Evolutionary conservation across 257 asterid species (phyloP).

Genomic region (Gynochthodes officinalis): DNA sequence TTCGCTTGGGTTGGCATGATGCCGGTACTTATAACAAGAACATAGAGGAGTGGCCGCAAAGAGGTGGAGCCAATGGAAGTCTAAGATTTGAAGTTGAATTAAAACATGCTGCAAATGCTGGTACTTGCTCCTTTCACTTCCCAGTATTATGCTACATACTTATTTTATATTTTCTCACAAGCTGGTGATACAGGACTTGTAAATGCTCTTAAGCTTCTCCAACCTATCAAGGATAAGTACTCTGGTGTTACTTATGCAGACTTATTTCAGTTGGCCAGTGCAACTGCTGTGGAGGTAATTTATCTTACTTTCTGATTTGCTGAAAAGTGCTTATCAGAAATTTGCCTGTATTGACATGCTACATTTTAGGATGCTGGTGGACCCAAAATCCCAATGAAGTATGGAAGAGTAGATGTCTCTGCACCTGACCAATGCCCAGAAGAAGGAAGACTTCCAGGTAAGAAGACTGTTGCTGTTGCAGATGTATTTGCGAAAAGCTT

Average conservation of each 20-base stretch:
- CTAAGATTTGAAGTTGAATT: slow-evolving; percentile 87
- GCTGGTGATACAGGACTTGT: slow-evolving; percentile 69
- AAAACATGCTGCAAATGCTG: slow-evolving; percentile 97
- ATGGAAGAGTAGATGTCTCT: slow-evolving; percentile 89
- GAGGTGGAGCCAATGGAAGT: slow-evolving; percentile 99
- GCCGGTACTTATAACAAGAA: slow-evolving; percentile 92
- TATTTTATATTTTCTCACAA: slow-evolving; percentile 33
- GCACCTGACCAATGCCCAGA: slow-evolving; percentile 90
- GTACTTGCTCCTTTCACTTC: slow-evolving; percentile 32
- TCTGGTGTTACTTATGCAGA: slow-evolving; percentile 80
- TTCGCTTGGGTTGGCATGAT: slow-evolving; percentile 99
- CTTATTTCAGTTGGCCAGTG: slow-evolving; percentile 94
- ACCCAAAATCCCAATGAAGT: slow-evolving; percentile 93
- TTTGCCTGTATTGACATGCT: slow-evolving; percentile 17
- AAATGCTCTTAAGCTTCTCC: slow-evolving; percentile 92
- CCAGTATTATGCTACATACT: slow-evolving; percentile 7
- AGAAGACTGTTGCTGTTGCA: slow-evolving; percentile 19
- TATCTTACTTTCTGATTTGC: slow-evolving; percentile 14
- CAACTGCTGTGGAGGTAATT: slow-evolving; percentile 87
- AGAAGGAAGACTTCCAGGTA: slow-evolving; percentile 99
- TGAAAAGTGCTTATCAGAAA: not conserved
- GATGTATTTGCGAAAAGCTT: not conserved
- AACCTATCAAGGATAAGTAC: slow-evolving; percentile 92
- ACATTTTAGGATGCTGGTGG: slow-evolving; percentile 89
- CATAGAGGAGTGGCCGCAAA: slow-evolving; percentile 84